These are phyloP conservation scores for Lentinula boryana DNA, from an alignment of 768 basidiomycete genomes.

Conservation along the genomic window DNA sequence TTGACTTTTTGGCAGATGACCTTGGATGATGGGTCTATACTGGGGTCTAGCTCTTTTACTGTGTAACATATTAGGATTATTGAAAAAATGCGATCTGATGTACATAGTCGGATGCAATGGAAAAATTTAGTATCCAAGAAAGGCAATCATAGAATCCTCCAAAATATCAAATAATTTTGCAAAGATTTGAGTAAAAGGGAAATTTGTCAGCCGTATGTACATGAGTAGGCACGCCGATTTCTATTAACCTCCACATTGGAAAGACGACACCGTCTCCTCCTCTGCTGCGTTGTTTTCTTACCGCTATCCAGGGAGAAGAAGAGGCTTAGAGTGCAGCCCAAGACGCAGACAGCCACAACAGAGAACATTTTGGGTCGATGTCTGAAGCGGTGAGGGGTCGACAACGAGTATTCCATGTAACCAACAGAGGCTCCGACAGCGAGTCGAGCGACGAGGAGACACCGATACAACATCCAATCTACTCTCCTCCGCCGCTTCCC, in stretches of 20 bases:
- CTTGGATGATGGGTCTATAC: constrained; percentile 12
- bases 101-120: neutral
- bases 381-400: constrained; percentile 6
- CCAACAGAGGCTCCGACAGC: constrained; percentile 17
- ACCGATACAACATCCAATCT: neutral
- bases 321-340: neutral
- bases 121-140: neutral
- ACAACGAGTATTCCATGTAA: constrained; percentile 10
- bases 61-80: neutral
- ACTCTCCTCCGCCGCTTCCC: constrained; percentile 20
- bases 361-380: constrained; percentile 5
- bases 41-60: constrained; percentile 9
- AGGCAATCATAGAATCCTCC: neutral
- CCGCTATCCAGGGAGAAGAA: neutral
- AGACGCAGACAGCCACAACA: neutral
- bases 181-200: neutral
- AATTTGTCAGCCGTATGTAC: neutral
- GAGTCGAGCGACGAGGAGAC: constrained; percentile 13
- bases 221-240: neutral
- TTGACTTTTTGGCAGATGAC: neutral
- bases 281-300: neutral
- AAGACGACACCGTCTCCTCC: neutral
- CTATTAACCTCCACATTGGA: neutral
- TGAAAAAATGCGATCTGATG: neutral
- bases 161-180: neutral